Evolutionary conservation across 352 stramenopile species (phyloP), one percentile per base, ranked within the genome.

Genomic region (Thalassiosira hispida): DNA sequence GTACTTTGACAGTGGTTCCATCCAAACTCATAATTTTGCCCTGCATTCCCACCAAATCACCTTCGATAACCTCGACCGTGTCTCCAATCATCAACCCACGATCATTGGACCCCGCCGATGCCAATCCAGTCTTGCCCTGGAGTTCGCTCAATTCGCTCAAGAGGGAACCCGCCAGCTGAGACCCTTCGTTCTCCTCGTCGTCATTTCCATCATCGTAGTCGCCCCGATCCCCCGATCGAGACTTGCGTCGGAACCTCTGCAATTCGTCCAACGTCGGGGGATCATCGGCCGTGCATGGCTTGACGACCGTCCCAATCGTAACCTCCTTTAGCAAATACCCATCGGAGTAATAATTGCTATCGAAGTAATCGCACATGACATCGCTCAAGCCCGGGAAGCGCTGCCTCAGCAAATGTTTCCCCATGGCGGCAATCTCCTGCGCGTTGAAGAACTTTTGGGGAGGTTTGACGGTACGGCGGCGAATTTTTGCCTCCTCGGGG

Each of bases 271-370:
- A 68, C 25, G 82, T 95, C 0, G 91, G 91, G 29, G 84, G 83
- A 38, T 94, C 83, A 67, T 95, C 87, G 27, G 85, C 84, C 42
- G 77, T 89, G 51, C 81, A 91, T 18, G 87, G 81, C 73, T 94
- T 93, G 4, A 95, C 84, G 63, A 94, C 89, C 4, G 82, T 91
- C 64, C 87, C 89, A 53, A 94, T 87, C 11, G 85, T 92, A 9
- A 94, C 82, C 74, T 95, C 90, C 68, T 93, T 94, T 11, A 95
- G 49, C 38, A 94, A 68, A 68, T 94, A 95, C 38, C 91, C 90
- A 75, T 94, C 90, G 55, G 87, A 52, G 66, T 94, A 94, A 66
- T 91, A 94, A 65, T 90, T 94, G 31, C 84, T 83, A 57, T 94
- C 89, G 80, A 90, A 95, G 60, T 81, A 88, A 77, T 94, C 87